Evolutionary conservation across 345 rosid species (phyloP), one percentile per base, ranked within the genome.

Genomic region (Acer saccharum): DNA sequence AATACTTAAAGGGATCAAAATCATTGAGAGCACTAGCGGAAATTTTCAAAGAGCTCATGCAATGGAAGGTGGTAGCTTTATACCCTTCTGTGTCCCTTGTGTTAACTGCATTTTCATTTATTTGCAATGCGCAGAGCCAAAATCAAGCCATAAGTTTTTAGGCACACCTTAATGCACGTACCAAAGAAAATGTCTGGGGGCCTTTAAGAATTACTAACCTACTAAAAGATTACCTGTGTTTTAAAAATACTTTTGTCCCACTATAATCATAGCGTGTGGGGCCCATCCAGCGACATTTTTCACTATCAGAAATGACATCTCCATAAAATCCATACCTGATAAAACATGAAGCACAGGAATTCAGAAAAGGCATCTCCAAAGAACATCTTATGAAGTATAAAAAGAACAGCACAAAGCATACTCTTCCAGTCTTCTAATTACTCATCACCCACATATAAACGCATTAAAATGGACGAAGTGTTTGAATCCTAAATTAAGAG

Each of bases 271-370:
- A 95, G 65, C 98, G 94, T 73, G 87, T 95, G 48, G 98, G 99
- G 68, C 99, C 98, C 99, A 95, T 93, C 99, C 98, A 95, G 52
- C 98, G 94, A 77, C 87, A 87, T 71, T 93, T 93, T 87, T 95
- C 99, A 84, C 98, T 95, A 83, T 93, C 98, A 35, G 92, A 82
- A 50, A 95, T 88, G 77, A 95, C 99, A 80, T 95, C 99, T 76
- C 99, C 99, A 80, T 95, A 95, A 84, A 93, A 95, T 68, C 98
- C 98, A 86, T 93, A 95, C 81, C 97, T 95, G 79, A 77, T 10
- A 78, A 78, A 74, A 62, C 68, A 63, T 60, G 55, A 16, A 32
- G 76, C 35, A 20, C 46, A 67, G 39, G 55, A 74, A 77, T 72
- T 69, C 68, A 57, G 14, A 44, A 65, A 54, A 62, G 64, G 72